Evolutionary conservation across 2,329 filamentous ascomycete species (phyloP).

Genomic region (Exophiala oligosperma): DNA sequence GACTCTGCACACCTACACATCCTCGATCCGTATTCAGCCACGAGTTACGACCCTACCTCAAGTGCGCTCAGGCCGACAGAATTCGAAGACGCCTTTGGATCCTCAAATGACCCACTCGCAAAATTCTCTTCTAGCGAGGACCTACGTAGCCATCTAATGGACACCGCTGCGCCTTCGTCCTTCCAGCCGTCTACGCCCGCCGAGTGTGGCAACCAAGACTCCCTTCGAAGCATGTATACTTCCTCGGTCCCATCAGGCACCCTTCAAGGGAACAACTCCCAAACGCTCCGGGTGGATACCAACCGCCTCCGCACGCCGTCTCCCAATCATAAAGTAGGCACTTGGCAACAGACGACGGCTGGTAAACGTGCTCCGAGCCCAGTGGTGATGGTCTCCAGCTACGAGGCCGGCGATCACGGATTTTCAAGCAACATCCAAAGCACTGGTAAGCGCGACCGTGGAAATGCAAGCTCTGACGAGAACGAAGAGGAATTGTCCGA

Average conservation of each 20-base stretch:
- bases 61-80: constrained; percentile 5
- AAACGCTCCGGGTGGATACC: constrained; percentile 19
- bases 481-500: constrained; percentile 13
- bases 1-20: constrained; percentile 19
- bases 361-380: constrained; percentile 36
- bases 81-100: constrained; percentile 4
- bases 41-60: constrained; percentile 2
- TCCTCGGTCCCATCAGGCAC: neutral
- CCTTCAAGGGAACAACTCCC: constrained; percentile 8
- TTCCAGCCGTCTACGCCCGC: constrained; percentile 32
- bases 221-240: constrained; percentile 6
- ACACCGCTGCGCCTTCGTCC: constrained; percentile 6
- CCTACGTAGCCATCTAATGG: constrained; percentile 12
- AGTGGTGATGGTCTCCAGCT: constrained; percentile 44
- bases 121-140: constrained; percentile 18
- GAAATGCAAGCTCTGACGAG: constrained; percentile 35
- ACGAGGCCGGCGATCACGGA: constrained; percentile 11
- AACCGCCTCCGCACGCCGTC: constrained; percentile 7
- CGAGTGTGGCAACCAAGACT: constrained; percentile 32
- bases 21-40: constrained; percentile 7
- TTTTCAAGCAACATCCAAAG: constrained; percentile 26
- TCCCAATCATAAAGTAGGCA: constrained; percentile 8
- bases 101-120: constrained; percentile 2
- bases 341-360: constrained; percentile 6
- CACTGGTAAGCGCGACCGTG: constrained; percentile 32